phyloP scores from a whole-genome alignment of 176 grass and related monocot genomes.

The Juncus effusus region DNA sequence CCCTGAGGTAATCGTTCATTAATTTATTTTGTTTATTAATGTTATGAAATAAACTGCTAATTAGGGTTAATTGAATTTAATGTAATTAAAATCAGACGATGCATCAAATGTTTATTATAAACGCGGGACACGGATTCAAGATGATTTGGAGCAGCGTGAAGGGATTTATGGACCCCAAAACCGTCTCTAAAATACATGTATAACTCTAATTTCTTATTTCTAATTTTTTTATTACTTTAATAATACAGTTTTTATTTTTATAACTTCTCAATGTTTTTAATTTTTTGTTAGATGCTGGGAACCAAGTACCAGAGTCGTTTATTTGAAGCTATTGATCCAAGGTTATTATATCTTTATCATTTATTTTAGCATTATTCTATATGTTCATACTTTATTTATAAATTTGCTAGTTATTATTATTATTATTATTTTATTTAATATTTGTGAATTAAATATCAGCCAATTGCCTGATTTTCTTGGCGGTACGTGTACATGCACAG shows the following conservation, averaged over 20 bases:
- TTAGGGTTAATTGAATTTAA: slow-evolving; percentile 3
- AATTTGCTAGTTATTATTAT: background rate
- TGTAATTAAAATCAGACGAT: slow-evolving; percentile 60
- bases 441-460: slow-evolving; percentile 44
- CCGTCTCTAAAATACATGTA: slow-evolving; percentile 98
- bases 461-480: slow-evolving; percentile 96
- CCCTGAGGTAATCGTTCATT: slow-evolving; percentile 61
- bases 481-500: slow-evolving; percentile 73
- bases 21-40: background rate
- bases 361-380: slow-evolving; percentile 7
- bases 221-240: background rate
- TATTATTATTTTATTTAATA: slow-evolving; percentile 4
- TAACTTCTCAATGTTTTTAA: background rate
- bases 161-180: slow-evolving; percentile 98
- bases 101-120: slow-evolving; percentile 99
- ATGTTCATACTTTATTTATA: slow-evolving; percentile 9
- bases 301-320: slow-evolving; percentile 75
- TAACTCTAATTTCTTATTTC: background rate
- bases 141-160: slow-evolving; percentile 90
- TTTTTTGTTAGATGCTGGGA: slow-evolving; percentile 60
- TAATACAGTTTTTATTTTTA: too few relatives aligned
- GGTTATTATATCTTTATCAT: slow-evolving; percentile 43
- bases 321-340: slow-evolving; percentile 83
- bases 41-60: background rate
- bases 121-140: slow-evolving; percentile 89